phyloP scores from a whole-genome alignment of 2,329 filamentous ascomycete species.

The Bertia moriformis region DNA sequence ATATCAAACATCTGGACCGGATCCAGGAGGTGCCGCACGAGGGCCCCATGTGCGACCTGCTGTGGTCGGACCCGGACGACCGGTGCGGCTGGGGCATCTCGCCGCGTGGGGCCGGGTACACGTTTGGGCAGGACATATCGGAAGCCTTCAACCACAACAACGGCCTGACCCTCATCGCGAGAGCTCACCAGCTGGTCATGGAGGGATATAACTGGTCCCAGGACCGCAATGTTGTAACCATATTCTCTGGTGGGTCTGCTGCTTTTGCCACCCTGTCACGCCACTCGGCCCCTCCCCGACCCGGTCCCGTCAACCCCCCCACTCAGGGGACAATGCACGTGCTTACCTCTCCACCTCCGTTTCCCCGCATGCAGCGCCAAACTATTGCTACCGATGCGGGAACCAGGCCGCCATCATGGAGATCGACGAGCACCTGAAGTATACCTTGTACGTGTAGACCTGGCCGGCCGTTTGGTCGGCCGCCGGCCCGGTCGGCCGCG shows the following conservation, averaged over 20 bases:
- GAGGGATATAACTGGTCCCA: constrained; percentile 64
- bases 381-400: constrained; percentile 58
- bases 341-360: not conserved
- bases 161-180: constrained; percentile 51
- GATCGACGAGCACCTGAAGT: constrained; percentile 61
- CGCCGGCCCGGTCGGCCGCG: too few species aligned
- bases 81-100: constrained; percentile 92
- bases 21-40: constrained; percentile 98
- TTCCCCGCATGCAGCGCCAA: constrained; percentile 30
- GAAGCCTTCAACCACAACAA: constrained; percentile 65
- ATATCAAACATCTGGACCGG: constrained; percentile 85
- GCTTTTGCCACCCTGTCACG: constrained; percentile 52
- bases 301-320: constrained; percentile 94
- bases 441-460: constrained; percentile 62
- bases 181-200: constrained; percentile 61
- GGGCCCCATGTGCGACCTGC: constrained; percentile 91
- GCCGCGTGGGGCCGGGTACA: constrained; percentile 85
- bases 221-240: constrained; percentile 58
- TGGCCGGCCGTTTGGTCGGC: too few species aligned
- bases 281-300: constrained; percentile 83
- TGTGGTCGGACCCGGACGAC: constrained; percentile 98
- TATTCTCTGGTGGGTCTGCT: constrained; percentile 62
- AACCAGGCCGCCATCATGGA: constrained; percentile 65
- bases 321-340: too few species aligned
- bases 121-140: constrained; percentile 75